Conservation (phyloP, 1,139 yeast genomes). For the Taiozyma sp. region DNA sequence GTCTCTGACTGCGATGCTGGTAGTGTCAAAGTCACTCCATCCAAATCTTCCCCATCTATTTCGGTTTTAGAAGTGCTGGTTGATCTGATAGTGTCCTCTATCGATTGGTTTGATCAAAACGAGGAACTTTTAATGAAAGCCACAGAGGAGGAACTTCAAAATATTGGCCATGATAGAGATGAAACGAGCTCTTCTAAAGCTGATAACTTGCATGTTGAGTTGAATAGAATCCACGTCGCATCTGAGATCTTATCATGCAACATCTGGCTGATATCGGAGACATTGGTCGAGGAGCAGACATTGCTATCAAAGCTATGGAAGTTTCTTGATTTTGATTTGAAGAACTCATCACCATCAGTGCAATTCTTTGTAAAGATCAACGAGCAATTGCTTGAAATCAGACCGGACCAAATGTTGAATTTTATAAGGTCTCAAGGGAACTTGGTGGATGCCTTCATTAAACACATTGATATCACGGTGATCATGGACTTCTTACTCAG, state of each 20-base stretch:
- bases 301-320: conserved; percentile 75
- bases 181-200: conserved; percentile 1
- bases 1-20: conserved; percentile 8
- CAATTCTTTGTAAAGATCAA: conserved; percentile 86
- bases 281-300: conserved; percentile 71
- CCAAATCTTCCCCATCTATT: neutral
- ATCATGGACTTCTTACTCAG: conserved; percentile 73
- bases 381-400: conserved; percentile 87
- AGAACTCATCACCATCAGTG: conserved; percentile 36
- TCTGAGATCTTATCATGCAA: conserved; percentile 91
- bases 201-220: conserved; percentile 9
- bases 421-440: conserved; percentile 47
- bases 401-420: conserved; percentile 49
- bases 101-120: conserved; percentile 22
- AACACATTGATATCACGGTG: conserved; percentile 54
- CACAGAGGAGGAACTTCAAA: conserved; percentile 4
- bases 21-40: neutral
- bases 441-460: conserved; percentile 50
- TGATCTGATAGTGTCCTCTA: conserved; percentile 20
- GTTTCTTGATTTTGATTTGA: conserved; percentile 49
- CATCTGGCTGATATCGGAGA: conserved; percentile 91
- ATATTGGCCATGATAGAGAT: conserved; percentile 13
- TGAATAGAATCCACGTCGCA: conserved; percentile 54
- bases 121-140: conserved; percentile 12
- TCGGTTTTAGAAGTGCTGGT: conserved; percentile 22